Conservation (phyloP, 2,329 filamentous ascomycete species). For the Cadophora gregata region DNA sequence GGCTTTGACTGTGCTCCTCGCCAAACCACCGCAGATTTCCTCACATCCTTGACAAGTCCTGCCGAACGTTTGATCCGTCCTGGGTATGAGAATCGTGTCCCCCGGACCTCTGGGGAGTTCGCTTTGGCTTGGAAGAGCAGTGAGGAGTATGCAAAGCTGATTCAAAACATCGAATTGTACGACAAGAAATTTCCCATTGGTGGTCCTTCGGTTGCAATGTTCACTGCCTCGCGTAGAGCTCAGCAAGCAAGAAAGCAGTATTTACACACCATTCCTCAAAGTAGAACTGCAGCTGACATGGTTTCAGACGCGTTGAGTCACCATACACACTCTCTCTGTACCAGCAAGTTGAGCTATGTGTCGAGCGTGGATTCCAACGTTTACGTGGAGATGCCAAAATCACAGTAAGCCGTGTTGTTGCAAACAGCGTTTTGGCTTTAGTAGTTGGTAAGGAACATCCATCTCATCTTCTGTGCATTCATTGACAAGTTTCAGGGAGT, state of each 20-base stretch:
- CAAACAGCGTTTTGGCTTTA: constrained; percentile 56
- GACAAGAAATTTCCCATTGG: constrained; percentile 47
- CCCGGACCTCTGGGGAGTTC: constrained; percentile 61
- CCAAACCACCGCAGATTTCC: constrained; percentile 62
- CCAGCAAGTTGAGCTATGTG: constrained; percentile 58
- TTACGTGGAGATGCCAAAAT: constrained; percentile 66
- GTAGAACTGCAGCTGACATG: constrained; percentile 43
- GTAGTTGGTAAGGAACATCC: constrained; percentile 51
- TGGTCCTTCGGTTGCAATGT: constrained; percentile 43
- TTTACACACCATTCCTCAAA: background rate
- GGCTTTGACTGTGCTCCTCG: constrained; percentile 75
- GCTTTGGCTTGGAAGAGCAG: constrained; percentile 55
- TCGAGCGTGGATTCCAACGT: constrained; percentile 76
- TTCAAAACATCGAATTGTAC: constrained; percentile 57
- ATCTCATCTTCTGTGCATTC: background rate
- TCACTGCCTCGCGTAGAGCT: constrained; percentile 39
- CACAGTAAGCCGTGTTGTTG: constrained; percentile 32
- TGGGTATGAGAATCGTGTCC: constrained; percentile 61
- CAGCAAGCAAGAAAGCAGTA: constrained; percentile 49
- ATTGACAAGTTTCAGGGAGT: constrained; percentile 46
- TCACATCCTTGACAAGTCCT: constrained; percentile 73
- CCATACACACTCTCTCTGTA: constrained; percentile 75
- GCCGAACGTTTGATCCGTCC: constrained; percentile 60
- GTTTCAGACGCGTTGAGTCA: constrained; percentile 55
- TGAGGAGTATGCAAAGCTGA: constrained; percentile 48